Evolutionary conservation across 225 moss, liverwort and hornwort genomes (phyloP).

Genomic region (Sphagnum tenellum): DNA sequence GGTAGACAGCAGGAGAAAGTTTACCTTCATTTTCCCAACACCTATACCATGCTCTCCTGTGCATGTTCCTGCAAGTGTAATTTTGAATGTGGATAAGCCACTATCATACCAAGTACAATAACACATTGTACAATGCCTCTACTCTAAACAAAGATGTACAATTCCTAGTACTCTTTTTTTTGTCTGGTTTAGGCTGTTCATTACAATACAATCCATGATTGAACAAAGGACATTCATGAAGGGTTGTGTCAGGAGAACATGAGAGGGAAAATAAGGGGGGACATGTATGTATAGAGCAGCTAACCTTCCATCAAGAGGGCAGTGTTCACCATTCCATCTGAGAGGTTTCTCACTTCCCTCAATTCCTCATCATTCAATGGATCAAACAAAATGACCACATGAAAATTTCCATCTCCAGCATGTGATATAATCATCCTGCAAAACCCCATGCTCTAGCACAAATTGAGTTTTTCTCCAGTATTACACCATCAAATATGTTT

Average conservation of each 20-base stretch:
- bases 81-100: too few species aligned
- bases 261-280: not conserved
- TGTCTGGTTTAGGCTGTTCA: too few species aligned
- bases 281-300: not conserved
- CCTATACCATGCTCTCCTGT: slow-evolving; percentile 97
- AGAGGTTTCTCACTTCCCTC: slow-evolving; percentile 53
- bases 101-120: not conserved
- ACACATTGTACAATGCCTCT: not conserved
- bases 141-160: too few species aligned
- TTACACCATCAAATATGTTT: too few species aligned
- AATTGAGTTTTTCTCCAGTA: too few species aligned
- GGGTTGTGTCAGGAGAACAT: not conserved
- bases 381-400: slow-evolving; percentile 67
- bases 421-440: slow-evolving; percentile 44
- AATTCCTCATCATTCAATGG: slow-evolving; percentile 56
- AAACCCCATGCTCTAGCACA: too few species aligned
- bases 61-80: slow-evolving; percentile 63
- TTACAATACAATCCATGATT: too few species aligned
- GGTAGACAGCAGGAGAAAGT: not conserved
- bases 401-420: slow-evolving; percentile 98
- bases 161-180: too few species aligned
- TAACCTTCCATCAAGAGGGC: slow-evolving; percentile 84
- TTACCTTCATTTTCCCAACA: slow-evolving; percentile 87
- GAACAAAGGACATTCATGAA: not conserved
- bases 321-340: slow-evolving; percentile 61